A percentile compares a stretch with the other conserved stretches of the same genome.
phyloP scores from a whole-genome alignment of 2,329 filamentous ascomycete genomes.

The Bipolaris cookei region DNA sequence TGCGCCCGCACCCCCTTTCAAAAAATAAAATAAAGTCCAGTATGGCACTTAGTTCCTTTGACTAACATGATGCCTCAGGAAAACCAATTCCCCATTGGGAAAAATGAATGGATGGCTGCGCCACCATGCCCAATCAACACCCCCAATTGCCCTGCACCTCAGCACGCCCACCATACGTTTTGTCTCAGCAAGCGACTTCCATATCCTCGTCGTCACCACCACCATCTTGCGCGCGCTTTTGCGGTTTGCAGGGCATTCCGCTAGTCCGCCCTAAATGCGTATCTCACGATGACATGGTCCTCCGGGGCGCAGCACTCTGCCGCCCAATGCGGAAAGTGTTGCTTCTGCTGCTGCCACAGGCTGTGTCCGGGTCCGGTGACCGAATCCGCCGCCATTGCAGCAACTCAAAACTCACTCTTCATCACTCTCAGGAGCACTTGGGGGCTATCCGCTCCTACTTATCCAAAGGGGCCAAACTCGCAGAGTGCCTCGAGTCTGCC shows the following conservation, averaged over 20 bases:
- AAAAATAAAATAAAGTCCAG: too few species aligned
- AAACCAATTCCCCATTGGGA: conserved; percentile 22
- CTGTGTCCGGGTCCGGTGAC: conserved; percentile 41
- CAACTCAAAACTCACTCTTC: not conserved
- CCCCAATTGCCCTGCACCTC: conserved; percentile 15
- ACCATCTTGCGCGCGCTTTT: not conserved
- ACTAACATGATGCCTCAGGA: conserved; percentile 21
- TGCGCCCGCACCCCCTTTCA: not conserved
- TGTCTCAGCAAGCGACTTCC: conserved; percentile 18
- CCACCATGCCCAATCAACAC: conserved; percentile 17
- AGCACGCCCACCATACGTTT: conserved; percentile 30
- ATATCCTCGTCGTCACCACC: conserved; percentile 7
- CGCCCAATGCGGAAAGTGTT: conserved; percentile 24
- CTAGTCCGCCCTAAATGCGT: conserved; percentile 4
- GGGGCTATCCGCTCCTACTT: conserved; percentile 36
- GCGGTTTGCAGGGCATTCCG: conserved; percentile 8
- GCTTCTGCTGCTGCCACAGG: conserved; percentile 17
- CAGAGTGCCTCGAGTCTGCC: conserved; percentile 42
- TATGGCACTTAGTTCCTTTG: not conserved
- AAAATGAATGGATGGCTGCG: conserved; percentile 25
- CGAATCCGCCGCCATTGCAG: conserved; percentile 12
- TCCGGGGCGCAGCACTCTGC: conserved; percentile 33
- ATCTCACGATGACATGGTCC: conserved; percentile 14
- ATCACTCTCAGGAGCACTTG: conserved; percentile 26
- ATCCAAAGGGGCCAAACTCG: conserved; percentile 18